Evolutionary conservation across 306 rosid species (phyloP).

Genomic region (Pyrus pyrifolia): DNA sequence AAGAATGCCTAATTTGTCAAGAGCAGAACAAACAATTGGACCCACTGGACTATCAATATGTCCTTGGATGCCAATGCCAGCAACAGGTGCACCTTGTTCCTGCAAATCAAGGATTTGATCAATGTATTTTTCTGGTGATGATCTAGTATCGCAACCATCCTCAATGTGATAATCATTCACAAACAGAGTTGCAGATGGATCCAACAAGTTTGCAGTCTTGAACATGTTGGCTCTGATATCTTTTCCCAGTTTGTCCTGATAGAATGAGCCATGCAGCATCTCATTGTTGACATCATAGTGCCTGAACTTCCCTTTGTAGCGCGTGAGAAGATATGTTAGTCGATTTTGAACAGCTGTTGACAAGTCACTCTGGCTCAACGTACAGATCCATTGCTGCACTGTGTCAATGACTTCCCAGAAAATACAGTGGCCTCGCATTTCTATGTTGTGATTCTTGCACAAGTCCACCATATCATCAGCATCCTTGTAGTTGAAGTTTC

Average conservation of each 20-base stretch:
- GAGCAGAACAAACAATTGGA: conserved; percentile 64
- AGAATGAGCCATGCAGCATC: conserved; percentile 86
- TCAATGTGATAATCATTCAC: conserved; percentile 83
- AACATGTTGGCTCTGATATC: conserved; percentile 78
- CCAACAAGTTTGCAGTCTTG: conserved; percentile 63
- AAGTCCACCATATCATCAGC: conserved; percentile 70
- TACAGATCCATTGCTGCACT: conserved; percentile 68
- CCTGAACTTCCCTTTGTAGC: conserved; percentile 75
- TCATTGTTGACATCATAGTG: conserved; percentile 92
- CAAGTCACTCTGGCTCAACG: conserved; percentile 55
- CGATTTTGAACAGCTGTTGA: conserved; percentile 67
- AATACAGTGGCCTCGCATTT: conserved; percentile 80
- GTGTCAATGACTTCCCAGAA: conserved; percentile 80
- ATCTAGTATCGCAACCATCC: conserved; percentile 65
- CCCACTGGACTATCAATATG: conserved; percentile 87
- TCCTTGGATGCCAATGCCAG: conserved; percentile 88
- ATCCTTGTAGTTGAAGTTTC: conserved; percentile 73
- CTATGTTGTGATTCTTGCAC: conserved; percentile 57
- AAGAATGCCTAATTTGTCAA: conserved; percentile 61
- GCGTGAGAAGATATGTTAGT: conserved; percentile 46
- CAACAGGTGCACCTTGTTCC: conserved; percentile 72
- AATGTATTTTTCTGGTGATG: conserved; percentile 72
- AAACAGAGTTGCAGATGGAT: conserved; percentile 56
- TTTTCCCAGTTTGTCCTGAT: conserved; percentile 63
- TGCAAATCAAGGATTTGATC: conserved; percentile 66